phyloP scores from a whole-genome alignment of 495 filamentous ascomycete genomes.

The Parathielavia hyrcaniae region DNA sequence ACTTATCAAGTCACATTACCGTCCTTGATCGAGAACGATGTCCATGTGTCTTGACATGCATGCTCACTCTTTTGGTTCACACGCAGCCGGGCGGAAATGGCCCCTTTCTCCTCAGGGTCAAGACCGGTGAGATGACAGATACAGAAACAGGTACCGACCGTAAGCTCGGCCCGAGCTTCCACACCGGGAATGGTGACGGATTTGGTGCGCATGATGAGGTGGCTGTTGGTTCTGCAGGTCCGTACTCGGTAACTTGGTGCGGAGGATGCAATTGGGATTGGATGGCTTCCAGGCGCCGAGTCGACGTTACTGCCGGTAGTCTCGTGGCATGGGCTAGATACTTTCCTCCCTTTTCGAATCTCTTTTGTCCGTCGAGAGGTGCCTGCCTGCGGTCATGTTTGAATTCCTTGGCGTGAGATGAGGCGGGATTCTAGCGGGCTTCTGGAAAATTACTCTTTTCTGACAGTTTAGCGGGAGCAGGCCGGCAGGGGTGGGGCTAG shows the following conservation, averaged over 20 bases:
- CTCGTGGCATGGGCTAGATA: not conserved
- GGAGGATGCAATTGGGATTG: not conserved
- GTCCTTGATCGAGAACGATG: not conserved
- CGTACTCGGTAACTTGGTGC: not conserved
- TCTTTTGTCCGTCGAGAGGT: not conserved
- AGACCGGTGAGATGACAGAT: too few relatives aligned
- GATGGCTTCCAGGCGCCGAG: not conserved
- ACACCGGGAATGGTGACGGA: too few relatives aligned
- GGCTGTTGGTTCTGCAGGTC: not conserved
- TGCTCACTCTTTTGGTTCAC: too few relatives aligned
- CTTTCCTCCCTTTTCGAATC: not conserved
- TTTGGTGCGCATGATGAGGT: too few relatives aligned
- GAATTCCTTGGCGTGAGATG: slow-evolving; percentile 3
- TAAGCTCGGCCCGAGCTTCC: too few relatives aligned
- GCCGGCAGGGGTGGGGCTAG: not conserved
- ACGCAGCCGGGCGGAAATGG: too few relatives aligned
- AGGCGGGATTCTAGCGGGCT: not conserved
- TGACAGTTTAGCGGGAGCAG: not conserved
- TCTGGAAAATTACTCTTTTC: slow-evolving; percentile 12
- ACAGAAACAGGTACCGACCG: too few relatives aligned
- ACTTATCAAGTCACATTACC: not conserved
- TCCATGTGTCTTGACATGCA: too few relatives aligned
- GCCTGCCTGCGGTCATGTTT: not conserved
- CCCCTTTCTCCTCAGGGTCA: too few relatives aligned
- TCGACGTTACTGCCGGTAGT: not conserved